Conservation (phyloP, 768 basidiomycete genomes). For the Xerocomellus amylosporus region DNA sequence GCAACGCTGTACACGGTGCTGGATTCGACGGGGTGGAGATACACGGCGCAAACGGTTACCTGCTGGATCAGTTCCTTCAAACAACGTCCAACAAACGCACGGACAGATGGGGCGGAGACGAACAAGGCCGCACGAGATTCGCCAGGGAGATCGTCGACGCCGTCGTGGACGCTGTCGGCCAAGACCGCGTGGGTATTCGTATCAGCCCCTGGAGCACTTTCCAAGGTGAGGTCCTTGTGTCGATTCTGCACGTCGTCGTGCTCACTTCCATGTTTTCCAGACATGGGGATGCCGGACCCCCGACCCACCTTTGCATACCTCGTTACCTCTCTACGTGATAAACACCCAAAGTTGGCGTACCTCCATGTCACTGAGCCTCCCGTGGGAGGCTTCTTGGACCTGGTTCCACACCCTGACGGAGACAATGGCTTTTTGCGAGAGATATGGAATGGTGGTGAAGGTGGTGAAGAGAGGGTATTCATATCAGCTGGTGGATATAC, state of each 20-base stretch:
- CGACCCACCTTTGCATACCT: neutral
- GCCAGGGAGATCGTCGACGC: slow-evolving; percentile 51
- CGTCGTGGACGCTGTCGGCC: slow-evolving; percentile 50
- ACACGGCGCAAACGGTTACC: slow-evolving; percentile 7
- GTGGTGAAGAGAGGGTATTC: neutral
- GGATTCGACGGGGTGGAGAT: slow-evolving; percentile 49
- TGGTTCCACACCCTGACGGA: neutral
- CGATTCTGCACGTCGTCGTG: no score
- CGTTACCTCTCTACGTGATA: slow-evolving; percentile 31
- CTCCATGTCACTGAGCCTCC: slow-evolving; percentile 48
- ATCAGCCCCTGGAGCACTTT: slow-evolving; percentile 52
- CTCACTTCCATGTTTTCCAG: slow-evolving; percentile 17
- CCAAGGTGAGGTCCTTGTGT: slow-evolving; percentile 32
- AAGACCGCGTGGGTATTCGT: slow-evolving; percentile 49
- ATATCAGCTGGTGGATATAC: neutral
- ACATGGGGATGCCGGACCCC: slow-evolving; percentile 54
- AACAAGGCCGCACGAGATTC: slow-evolving; percentile 60
- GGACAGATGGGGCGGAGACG: no score
- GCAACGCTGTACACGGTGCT: slow-evolving; percentile 21
- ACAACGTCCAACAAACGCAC: no score
- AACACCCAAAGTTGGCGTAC: slow-evolving; percentile 42
- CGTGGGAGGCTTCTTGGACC: slow-evolving; percentile 8
- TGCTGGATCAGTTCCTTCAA: no score
- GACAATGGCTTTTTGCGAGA: neutral
- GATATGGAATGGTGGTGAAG: neutral